Percentiles rank a stretch among this genome's conserved stretches.
These are phyloP conservation scores for Crotalaria pallida DNA, from an alignment of 306 rosid species.

Conservation along the genomic window DNA sequence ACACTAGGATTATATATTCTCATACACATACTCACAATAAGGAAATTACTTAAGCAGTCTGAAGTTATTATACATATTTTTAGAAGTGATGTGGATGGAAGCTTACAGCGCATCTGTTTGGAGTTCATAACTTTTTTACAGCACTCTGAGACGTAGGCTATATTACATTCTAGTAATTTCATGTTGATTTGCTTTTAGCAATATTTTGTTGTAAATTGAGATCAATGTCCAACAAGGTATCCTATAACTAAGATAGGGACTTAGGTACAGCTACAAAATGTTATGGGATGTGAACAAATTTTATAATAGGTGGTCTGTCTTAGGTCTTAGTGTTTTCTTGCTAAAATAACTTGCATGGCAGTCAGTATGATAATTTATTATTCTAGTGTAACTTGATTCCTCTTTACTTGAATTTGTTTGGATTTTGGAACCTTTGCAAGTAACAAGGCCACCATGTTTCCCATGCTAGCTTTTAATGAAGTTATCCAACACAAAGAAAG, in stretches of 20 bases:
- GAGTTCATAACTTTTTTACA: not conserved
- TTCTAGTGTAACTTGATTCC: not conserved
- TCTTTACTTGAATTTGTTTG: constrained; percentile 2
- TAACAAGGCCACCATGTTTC: not conserved
- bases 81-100: not conserved
- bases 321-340: not conserved
- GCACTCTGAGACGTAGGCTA: not conserved
- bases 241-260: not conserved
- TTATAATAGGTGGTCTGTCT: not conserved
- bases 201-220: not conserved
- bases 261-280: not conserved
- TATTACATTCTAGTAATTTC: not conserved
- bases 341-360: not conserved
- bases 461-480: not conserved
- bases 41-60: not conserved
- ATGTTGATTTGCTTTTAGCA: not conserved
- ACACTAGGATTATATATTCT: not conserved
- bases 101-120: not conserved
- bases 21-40: not conserved
- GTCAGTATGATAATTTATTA: not conserved
- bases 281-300: not conserved
- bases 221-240: constrained; percentile 3
- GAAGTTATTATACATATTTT: not conserved
- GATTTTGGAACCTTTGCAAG: not conserved
- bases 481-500: not conserved